Conservation (phyloP, 768 basidiomycete species). For the Agaricus subrufescens region DNA sequence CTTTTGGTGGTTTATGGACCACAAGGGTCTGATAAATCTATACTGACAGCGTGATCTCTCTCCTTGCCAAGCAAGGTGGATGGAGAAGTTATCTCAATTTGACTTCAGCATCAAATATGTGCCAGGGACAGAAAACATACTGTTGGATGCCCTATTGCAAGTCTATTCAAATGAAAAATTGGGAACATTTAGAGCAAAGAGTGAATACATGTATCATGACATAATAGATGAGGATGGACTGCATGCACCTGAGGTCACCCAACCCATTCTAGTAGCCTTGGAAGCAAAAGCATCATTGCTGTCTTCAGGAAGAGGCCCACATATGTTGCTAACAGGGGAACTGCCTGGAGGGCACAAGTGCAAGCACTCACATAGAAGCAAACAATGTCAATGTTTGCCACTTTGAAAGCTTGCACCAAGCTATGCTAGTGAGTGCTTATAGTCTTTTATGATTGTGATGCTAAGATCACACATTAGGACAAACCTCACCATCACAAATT, state of each 20-base stretch:
- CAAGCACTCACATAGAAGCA: too few species aligned
- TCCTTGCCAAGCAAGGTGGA: slow-evolving; percentile 29
- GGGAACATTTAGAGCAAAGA: slow-evolving; percentile 12
- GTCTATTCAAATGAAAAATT: slow-evolving; percentile 17
- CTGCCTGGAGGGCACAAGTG: too few species aligned
- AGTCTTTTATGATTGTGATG: too few species aligned
- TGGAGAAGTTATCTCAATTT: slow-evolving; percentile 22
- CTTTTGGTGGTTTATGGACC: slow-evolving; percentile 27
- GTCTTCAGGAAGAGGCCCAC: too few species aligned
- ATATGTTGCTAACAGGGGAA: too few species aligned
- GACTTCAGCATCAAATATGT: slow-evolving; percentile 17
- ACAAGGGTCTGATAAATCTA: slow-evolving; percentile 22
- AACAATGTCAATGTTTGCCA: too few species aligned
- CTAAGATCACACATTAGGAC: too few species aligned
- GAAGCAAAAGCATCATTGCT: background rate
- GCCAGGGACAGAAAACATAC: slow-evolving; percentile 21
- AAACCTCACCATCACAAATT: too few species aligned
- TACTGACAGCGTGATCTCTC: slow-evolving; percentile 27
- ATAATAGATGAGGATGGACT: slow-evolving; percentile 12
- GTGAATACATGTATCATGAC: slow-evolving; percentile 18
- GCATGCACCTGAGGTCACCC: background rate
- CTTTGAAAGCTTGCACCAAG: too few species aligned
- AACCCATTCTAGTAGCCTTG: slow-evolving; percentile 10
- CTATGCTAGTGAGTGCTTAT: too few species aligned
- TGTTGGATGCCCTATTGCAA: slow-evolving; percentile 26